Evolutionary conservation across 1,284 basidiomycete species (phyloP).

Genomic region (Austroboletus niveus): DNA sequence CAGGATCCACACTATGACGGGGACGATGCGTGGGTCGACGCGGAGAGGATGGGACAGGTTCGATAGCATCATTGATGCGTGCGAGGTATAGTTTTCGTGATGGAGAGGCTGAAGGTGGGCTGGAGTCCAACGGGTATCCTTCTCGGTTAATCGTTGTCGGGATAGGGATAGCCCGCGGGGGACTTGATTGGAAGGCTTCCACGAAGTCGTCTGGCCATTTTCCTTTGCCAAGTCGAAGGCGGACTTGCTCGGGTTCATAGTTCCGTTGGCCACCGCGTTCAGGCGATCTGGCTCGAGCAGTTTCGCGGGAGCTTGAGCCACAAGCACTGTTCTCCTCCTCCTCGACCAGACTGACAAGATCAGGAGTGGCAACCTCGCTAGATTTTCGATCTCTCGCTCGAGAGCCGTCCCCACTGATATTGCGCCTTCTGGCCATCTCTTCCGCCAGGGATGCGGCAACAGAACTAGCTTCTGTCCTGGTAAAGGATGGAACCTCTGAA

Average conservation of each 20-base stretch:
- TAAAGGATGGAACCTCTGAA: conserved; percentile 57
- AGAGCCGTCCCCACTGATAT: conserved; percentile 31
- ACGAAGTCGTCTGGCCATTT: conserved; percentile 83
- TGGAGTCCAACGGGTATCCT: conserved; percentile 27
- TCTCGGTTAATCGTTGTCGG: conserved; percentile 28
- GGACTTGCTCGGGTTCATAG: conserved; percentile 35
- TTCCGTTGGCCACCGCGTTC: conserved; percentile 11
- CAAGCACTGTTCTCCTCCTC: conserved; percentile 63
- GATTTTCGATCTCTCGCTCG: conserved; percentile 52
- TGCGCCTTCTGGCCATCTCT: conserved; percentile 44
- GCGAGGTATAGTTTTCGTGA: conserved; percentile 56
- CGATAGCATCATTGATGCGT: conserved; percentile 45
- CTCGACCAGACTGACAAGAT: conserved; percentile 67
- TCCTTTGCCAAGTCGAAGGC: conserved; percentile 66
- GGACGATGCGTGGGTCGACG: conserved; percentile 62
- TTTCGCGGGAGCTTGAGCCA: conserved; percentile 35
- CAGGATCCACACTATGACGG: conserved; percentile 55
- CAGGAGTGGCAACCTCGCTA: conserved; percentile 58
- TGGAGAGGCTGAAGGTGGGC: conserved; percentile 50
- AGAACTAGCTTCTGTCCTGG: conserved; percentile 57
- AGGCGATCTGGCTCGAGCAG: conserved; percentile 26
- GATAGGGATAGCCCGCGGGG: conserved; percentile 33
- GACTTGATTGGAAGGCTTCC: conserved; percentile 45
- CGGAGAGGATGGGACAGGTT: conserved; percentile 47
- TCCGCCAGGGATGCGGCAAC: conserved; percentile 45